These are phyloP conservation scores for Ensete glaucum DNA, from an alignment of 176 grass and related monocot species.

Conservation along the genomic window DNA sequence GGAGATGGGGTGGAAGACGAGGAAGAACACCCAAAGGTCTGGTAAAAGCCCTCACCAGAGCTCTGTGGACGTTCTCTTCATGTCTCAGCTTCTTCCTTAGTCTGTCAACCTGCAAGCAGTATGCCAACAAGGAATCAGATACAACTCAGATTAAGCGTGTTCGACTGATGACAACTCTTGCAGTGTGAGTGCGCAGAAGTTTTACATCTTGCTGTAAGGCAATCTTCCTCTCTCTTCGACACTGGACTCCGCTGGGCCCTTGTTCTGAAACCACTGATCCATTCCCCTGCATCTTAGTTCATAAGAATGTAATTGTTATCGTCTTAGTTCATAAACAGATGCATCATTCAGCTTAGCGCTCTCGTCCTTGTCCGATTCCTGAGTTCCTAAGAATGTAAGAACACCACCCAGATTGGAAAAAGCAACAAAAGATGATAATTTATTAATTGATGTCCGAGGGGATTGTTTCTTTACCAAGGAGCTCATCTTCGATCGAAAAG, in stretches of 20 bases:
- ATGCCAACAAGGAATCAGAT: not conserved
- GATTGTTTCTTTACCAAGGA: too few species aligned
- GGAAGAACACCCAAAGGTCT: conserved; percentile 86
- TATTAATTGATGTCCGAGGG: too few species aligned
- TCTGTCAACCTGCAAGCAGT: conserved; percentile 66
- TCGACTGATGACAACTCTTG: too few species aligned
- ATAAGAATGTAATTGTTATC: too few species aligned
- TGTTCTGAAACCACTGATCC: conserved; percentile 5
- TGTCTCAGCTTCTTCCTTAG: conserved; percentile 89
- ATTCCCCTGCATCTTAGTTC: conserved; percentile 25
- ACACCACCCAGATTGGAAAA: conserved; percentile 16
- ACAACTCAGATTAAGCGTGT: not conserved
- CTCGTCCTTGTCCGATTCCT: conserved; percentile 56
- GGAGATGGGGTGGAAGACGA: conserved; percentile 88
- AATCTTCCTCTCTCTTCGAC: conserved; percentile 70
- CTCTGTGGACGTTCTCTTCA: conserved; percentile 98
- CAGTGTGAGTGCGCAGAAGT: not conserved
- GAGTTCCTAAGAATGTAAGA: conserved; percentile 29
- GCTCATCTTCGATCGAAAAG: too few species aligned
- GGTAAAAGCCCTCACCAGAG: conserved; percentile 83
- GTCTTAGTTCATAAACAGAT: too few species aligned
- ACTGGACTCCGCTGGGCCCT: conserved; percentile 37
- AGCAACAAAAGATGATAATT: too few species aligned
- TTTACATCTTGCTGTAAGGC: conserved; percentile 87
- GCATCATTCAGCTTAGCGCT: not conserved